Base-by-base conservation (phyloP, 805 yeast species). In the Saccharomycopsis sp. region DNA sequence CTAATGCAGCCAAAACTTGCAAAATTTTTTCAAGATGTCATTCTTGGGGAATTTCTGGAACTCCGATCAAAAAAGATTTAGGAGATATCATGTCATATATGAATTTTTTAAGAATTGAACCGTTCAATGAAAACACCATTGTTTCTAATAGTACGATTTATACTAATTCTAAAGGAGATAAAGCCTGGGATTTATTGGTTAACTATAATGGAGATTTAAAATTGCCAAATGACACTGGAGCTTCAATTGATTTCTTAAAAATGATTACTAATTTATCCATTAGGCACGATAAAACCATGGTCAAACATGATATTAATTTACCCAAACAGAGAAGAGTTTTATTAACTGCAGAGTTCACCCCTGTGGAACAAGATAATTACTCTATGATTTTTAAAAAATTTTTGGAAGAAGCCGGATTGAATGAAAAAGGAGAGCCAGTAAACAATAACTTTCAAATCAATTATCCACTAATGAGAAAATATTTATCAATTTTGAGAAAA, bases 41-140 rank as follows among this genome's bases (percentile, higher is more conserved):
- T 60, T 76, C 95, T 0, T 92, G 97, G 97, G 96, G 95, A 13
- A 96, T 88, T 1, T 84, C 95, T 1, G 98, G 98, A 5, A 92
- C 98, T 0, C 94, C 96, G 0, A 79, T 87, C 13, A 76, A 78
- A 48, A 72, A 71, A 46, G 68, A 74, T 30, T 59, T 82, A 31
- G 56, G 66, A 25, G 96, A 89, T 57, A 64, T 88, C 36, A 74
- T 71, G 33, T 80, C 94, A 0, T 66, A 86, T 4, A 54, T 88
- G 26, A 69, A 74, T 12, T 89, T 85, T 52, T 57, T 87, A 45
- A 66, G 78, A 47, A 55, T 75, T 13, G 62, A 65, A 28, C 98
- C 97, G 0, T 82, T 85, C 48, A 63, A 63, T 39, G 62, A 63
- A 17, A 36, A 44, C 12, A 49, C 52, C 3, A 49, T 46, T 13